A percentile compares a stretch with the other conserved stretches of the same genome.
Conservation (phyloP, 352 stramenopile species). For the Globisporangium irregulare region DNA sequence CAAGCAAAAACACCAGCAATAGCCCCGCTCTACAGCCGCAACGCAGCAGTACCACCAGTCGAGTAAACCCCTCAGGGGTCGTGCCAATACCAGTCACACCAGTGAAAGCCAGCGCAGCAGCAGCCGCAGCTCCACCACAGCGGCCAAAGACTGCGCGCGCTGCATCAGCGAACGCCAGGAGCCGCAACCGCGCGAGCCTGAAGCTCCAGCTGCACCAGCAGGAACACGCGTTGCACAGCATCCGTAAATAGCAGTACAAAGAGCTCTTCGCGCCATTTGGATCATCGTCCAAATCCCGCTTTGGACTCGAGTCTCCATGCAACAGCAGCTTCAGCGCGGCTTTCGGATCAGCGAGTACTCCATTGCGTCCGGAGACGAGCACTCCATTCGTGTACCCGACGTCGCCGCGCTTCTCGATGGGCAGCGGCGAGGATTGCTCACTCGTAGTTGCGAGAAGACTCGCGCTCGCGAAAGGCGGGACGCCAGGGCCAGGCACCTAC, state of each 20-base stretch:
- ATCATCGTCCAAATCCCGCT: conserved; percentile 30
- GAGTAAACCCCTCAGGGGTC: background rate
- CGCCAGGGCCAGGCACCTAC: conserved; percentile 36
- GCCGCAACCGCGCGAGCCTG: background rate
- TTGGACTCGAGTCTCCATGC: conserved; percentile 11
- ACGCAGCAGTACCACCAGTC: background rate
- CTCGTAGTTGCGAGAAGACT: conserved; percentile 28
- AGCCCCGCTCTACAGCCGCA: background rate
- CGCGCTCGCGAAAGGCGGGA: conserved; percentile 19
- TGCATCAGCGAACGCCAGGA: background rate
- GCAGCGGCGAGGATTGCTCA: conserved; percentile 38
- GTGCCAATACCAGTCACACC: background rate
- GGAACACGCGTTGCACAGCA: background rate
- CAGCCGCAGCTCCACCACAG: background rate
- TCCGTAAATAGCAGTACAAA: background rate
- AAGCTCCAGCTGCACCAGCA: background rate
- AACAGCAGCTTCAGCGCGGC: no score
- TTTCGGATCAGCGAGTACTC: background rate
- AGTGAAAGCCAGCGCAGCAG: background rate
- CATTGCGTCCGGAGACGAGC: conserved; percentile 30
- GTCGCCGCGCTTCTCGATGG: conserved; percentile 25
- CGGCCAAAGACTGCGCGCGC: background rate
- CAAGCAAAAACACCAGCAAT: background rate
- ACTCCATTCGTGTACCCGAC: conserved; percentile 14
- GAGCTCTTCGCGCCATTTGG: conserved; percentile 23